Percentiles rank a stretch among this genome's conserved stretches.
Conservation (phyloP, 2,329 filamentous ascomycete genomes). For the Amylocarpus encephaloides region DNA sequence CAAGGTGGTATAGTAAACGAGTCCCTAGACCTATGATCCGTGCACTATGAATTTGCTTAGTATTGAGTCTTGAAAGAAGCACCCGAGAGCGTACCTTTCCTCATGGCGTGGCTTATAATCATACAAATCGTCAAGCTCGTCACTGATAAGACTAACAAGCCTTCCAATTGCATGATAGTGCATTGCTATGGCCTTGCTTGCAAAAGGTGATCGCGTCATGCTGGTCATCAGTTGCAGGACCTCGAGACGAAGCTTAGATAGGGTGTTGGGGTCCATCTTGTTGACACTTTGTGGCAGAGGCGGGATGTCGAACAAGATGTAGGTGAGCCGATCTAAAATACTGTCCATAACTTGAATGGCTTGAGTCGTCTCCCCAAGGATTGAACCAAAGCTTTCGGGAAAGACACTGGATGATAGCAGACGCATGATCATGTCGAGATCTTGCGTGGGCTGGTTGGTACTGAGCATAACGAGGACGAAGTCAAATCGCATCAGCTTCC, state of each 20-base stretch:
- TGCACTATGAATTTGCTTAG: slow-evolving; percentile 25
- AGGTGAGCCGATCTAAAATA: slow-evolving; percentile 35
- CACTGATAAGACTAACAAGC: slow-evolving; percentile 68
- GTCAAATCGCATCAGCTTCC: slow-evolving; percentile 60
- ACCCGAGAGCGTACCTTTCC: slow-evolving; percentile 33
- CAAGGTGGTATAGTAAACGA: slow-evolving; percentile 54
- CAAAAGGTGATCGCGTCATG: slow-evolving; percentile 57
- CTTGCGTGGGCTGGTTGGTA: slow-evolving; percentile 55
- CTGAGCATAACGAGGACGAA: slow-evolving; percentile 63
- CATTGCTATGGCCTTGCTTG: slow-evolving; percentile 56
- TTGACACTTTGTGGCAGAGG: slow-evolving; percentile 23
- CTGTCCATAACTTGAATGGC: slow-evolving; percentile 33
- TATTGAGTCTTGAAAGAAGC: neutral
- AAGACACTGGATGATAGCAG: slow-evolving; percentile 63
- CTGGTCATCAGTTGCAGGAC: slow-evolving; percentile 49
- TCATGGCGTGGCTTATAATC: slow-evolving; percentile 34
- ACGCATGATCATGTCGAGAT: slow-evolving; percentile 58
- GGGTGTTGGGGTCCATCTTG: slow-evolving; percentile 19
- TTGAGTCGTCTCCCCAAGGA: slow-evolving; percentile 40
- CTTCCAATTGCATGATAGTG: slow-evolving; percentile 68
- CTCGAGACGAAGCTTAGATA: slow-evolving; percentile 27
- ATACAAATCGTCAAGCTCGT: slow-evolving; percentile 60
- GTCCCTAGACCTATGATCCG: slow-evolving; percentile 53
- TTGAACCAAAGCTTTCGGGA: slow-evolving; percentile 58
- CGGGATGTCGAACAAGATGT: slow-evolving; percentile 40